Base-by-base conservation (phyloP, 495 filamentous ascomycete genomes). In the Durotheca rogersii region DNA sequence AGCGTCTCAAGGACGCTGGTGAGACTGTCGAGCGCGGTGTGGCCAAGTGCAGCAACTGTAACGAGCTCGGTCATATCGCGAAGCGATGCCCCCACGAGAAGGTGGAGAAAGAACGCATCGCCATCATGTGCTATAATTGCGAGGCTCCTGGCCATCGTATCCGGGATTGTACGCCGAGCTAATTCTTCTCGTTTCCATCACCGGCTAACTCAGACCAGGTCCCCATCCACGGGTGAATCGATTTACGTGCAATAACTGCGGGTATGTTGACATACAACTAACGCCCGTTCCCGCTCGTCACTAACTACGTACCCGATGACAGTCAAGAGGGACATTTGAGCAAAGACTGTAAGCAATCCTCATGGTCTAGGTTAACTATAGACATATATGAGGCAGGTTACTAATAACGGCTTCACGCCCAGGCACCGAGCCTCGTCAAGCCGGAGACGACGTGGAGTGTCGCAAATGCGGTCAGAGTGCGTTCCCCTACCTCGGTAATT, bases 171-270 rank as follows among this genome's bases (percentile, higher is more conserved):
- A 64, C 53, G 72, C 70, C 20, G 35, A 46, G 48, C 53, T 17
- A 65, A 62, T 21, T 19, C 34, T 21, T 15, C 18, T 41, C 20
- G 9, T 29, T 30, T 56, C 10, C 21, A 53, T 55, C 4, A n/a
- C 39, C 44, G 46, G 35, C 63, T 72, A 64, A 71, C 63, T 11
- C 17, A 17, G 4, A 15, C 21, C 43, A 80, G 77, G 74, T 55
- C 75, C 76, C 3, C 67, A 62, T 35, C 69, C 74, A 50, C 75
- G 79, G 51, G 68, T 73, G 15, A 75, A 81, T 62, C 78, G 72
- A 46, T 81, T 76, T 51, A 82, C 80, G 12, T 96, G 91, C 73
- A 84, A 83, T 54, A 95, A 95, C 64, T 96, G 91, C 78, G 82
- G 82, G 79, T 83, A 75, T 43, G 78, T 74, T 33, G 33, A 36